Percentiles rank a stretch among this genome's conserved stretches.
Conservation (phyloP, 345 rosid genomes). For the Trapa bicornis region DNA sequence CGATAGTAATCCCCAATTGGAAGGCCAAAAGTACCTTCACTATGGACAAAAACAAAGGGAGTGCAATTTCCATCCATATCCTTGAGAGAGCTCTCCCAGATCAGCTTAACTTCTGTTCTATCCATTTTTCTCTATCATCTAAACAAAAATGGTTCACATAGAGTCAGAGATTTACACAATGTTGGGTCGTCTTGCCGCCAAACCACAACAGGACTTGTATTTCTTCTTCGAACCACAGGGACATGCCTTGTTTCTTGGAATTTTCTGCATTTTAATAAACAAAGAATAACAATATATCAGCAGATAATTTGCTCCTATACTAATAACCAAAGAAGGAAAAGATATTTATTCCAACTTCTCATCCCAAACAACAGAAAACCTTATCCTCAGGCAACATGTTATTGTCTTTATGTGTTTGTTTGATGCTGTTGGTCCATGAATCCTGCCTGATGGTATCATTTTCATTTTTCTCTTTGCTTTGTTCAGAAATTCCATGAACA, state of each 20-base stretch:
- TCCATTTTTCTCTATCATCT: not conserved
- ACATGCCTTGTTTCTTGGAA: slow-evolving; percentile 58
- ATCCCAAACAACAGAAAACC: slow-evolving; percentile 25
- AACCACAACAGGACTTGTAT: slow-evolving; percentile 81
- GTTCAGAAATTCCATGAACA: slow-evolving; percentile 22
- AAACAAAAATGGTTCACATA: not conserved
- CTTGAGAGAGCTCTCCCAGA: too few species aligned
- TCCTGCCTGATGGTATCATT: slow-evolving; percentile 19
- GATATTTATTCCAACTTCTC: not conserved
- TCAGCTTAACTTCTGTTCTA: not conserved
- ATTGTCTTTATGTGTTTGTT: slow-evolving; percentile 18
- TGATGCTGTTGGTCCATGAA: slow-evolving; percentile 17
- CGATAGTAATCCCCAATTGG: too few species aligned
- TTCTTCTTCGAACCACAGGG: slow-evolving; percentile 89
- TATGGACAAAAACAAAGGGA: too few species aligned
- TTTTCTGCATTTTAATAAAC: slow-evolving; percentile 27
- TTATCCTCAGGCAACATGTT: slow-evolving; percentile 34
- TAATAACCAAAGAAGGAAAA: not conserved
- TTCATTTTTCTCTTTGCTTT: slow-evolving; percentile 23
- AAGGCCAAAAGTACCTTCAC: too few species aligned
- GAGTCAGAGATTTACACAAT: slow-evolving; percentile 26
- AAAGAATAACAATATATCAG: not conserved
- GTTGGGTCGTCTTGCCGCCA: slow-evolving; percentile 48
- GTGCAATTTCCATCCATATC: too few species aligned
- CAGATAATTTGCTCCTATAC: not conserved